Percentiles rank a stretch among this genome's conserved stretches.
Evolutionary conservation across 2,329 filamentous ascomycete genomes (phyloP).

Genomic region (Dactylellina haptotyla): DNA sequence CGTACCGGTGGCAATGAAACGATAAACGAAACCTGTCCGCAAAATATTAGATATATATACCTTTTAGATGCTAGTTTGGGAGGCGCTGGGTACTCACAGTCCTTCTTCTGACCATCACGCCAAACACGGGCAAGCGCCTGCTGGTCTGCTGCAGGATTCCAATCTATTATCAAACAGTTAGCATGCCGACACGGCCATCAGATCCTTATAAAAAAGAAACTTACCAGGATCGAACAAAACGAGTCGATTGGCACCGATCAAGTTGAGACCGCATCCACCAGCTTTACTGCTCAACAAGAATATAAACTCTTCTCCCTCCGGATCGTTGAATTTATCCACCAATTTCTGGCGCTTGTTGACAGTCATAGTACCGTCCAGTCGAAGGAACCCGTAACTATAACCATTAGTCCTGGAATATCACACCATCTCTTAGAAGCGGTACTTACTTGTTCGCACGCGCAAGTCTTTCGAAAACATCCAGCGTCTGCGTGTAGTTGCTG

Average conservation of each 20-base stretch:
- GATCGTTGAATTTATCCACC: conserved; percentile 97
- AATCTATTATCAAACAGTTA: conserved; percentile 66
- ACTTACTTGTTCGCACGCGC: conserved; percentile 75
- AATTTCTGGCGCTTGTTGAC: conserved; percentile 97
- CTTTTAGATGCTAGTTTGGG: neutral
- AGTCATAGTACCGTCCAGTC: conserved; percentile 96
- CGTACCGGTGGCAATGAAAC: conserved; percentile 97
- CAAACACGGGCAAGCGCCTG: conserved; percentile 96
- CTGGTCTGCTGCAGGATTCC: conserved; percentile 98
- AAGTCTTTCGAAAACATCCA: conserved; percentile 91
- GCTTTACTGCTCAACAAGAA: conserved; percentile 98
- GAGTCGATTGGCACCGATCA: conserved; percentile 92
- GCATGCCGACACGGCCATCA: neutral
- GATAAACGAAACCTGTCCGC: conserved; percentile 78
- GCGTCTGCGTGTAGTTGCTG: conserved; percentile 95
- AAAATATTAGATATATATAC: neutral
- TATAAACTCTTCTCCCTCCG: conserved; percentile 86
- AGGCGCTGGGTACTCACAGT: conserved; percentile 67
- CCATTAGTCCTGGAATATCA: neutral
- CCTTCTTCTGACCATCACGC: conserved; percentile 99
- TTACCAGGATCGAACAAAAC: conserved; percentile 85
- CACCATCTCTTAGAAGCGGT: neutral
- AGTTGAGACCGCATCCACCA: conserved; percentile 93
- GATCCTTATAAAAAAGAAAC: neutral
- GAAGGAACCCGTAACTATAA: conserved; percentile 77